A percentile compares a stretch with the other conserved stretches of the same genome.
Conservation (phyloP, 805 yeast genomes). For the Wickerhamomyces subpelliculosus region DNA sequence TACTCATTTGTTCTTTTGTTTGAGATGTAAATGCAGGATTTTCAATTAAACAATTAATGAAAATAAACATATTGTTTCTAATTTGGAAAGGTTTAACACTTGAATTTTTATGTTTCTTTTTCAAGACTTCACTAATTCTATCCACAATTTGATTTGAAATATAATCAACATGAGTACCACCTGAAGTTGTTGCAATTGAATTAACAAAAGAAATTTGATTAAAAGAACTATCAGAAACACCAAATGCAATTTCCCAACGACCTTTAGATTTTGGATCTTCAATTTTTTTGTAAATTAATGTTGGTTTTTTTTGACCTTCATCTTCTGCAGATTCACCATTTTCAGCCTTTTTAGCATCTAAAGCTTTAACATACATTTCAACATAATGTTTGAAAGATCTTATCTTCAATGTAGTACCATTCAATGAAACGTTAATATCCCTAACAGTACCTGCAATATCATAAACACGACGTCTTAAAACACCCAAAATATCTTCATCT, state of each 20-base stretch:
- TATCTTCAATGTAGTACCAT: conserved; percentile 65
- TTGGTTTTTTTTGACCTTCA: conserved; percentile 38
- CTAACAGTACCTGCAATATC: conserved; percentile 92
- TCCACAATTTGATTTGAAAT: conserved; percentile 78
- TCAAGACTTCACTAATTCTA: conserved; percentile 66
- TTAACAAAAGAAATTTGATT: conserved; percentile 96
- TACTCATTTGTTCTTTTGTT: conserved; percentile 92
- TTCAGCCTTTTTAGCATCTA: conserved; percentile 37
- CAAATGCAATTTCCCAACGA: conserved; percentile 95
- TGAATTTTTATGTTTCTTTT: conserved; percentile 58
- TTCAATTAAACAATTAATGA: conserved; percentile 86
- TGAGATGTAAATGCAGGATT: conserved; percentile 98
- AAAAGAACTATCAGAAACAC: conserved; percentile 83
- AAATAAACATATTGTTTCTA: conserved; percentile 81
- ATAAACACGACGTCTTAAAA: conserved; percentile 86
- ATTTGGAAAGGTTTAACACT: conserved; percentile 85
- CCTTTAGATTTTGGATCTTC: conserved; percentile 40
- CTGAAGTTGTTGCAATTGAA: conserved; percentile 94
- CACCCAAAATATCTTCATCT: conserved; percentile 78
- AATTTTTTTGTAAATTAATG: conserved; percentile 71
- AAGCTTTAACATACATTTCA: conserved; percentile 79
- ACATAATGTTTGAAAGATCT: conserved; percentile 80
- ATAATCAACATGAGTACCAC: conserved; percentile 92
- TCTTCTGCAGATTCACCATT: conserved; percentile 23
- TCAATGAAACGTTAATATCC: conserved; percentile 71